A percentile compares a stretch with the other conserved stretches of the same genome.
Evolutionary conservation across 1,284 basidiomycete genomes (phyloP).

Genomic region (Trametes pubescens): DNA sequence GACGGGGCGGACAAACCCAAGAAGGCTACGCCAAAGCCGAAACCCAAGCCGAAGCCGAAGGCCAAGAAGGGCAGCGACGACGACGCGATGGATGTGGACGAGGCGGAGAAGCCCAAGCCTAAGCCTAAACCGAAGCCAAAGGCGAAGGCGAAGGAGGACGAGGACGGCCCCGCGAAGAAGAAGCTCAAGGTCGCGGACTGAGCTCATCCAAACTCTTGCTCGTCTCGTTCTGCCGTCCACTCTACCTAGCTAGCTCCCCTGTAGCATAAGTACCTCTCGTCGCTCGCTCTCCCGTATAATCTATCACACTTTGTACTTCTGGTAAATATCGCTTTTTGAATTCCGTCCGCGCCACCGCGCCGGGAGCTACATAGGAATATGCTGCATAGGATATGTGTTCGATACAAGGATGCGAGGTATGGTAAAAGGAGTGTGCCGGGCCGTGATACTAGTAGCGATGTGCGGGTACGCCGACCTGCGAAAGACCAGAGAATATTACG

Average conservation of each 20-base stretch:
- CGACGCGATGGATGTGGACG: constrained; percentile 53
- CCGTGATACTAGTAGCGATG: neutral
- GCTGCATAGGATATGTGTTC: constrained; percentile 1
- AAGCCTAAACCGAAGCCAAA: constrained; percentile 58
- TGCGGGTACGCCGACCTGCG: neutral
- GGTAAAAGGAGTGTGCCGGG: neutral
- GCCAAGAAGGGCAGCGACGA: constrained; percentile 37
- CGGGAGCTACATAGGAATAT: constrained; percentile 2
- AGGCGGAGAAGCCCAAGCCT: constrained; percentile 50
- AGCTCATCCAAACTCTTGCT: neutral
- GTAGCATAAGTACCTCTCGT: constrained; percentile 3
- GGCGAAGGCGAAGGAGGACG: constrained; percentile 54
- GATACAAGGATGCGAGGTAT: constrained; percentile 3
- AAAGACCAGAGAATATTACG: neutral
- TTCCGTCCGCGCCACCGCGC: neutral
- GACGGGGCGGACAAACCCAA: constrained; percentile 41
- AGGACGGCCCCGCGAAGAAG: constrained; percentile 74
- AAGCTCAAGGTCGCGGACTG: constrained; percentile 61
- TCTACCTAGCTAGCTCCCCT: neutral
- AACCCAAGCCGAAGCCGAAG: constrained; percentile 59
- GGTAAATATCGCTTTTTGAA: neutral
- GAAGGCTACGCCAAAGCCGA: constrained; percentile 44
- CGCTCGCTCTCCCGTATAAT: constrained; percentile 4
- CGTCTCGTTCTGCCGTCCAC: neutral
- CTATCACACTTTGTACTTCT: neutral